Base-by-base conservation (phyloP, 305 asterid genomes). In the Solanum hybrid region DNA sequence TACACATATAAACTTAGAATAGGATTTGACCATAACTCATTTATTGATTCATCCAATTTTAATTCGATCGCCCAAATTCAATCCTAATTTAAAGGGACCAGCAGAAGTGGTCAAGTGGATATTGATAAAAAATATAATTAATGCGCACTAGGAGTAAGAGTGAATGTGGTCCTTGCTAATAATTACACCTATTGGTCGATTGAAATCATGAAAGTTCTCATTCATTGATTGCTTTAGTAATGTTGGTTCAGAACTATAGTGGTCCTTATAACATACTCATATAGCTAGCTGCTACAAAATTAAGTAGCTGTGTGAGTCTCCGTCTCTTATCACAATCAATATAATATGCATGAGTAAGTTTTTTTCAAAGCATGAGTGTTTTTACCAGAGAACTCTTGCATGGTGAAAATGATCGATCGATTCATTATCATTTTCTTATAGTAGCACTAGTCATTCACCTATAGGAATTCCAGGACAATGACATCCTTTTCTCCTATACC, bases 121-220 rank as follows among this genome's bases (percentile, higher is more conserved):
- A 72, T 72, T 13, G 34, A 27, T 72, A 1, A 72, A 26, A 71
- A 8, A 24, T 72, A 81, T 81, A 40, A 2, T 34, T 2, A 78
- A 34, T 82, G 38, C 73, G 66, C 69, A 82, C 73, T 42, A 82
- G 38, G 22, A 45, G 73, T 82, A 82, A 45, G 87, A 82, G 73
- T 29, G 73, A 84, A 31, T 3, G 75, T 84, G 87, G 87, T 84
- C 87, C 87, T 51, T 15, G 72, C 27, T 27, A 79, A 5, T 82
- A 4, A 29, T 51, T 84, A 84, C 38, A 42, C 66, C 36, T 51
- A 84, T 51, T 51, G 38, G 72, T 84, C 38, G 87, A 84, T 51
- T 45, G 87, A 84, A 84, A 84, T 84, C 87, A 84, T 84, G 87
- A 84, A 45, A 84, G 75, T 45, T 84, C 73, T 84, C 87, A 84